Evolutionary conservation across 2,329 filamentous ascomycete species (phyloP).

Genomic region (Alternaria ventricosa): DNA sequence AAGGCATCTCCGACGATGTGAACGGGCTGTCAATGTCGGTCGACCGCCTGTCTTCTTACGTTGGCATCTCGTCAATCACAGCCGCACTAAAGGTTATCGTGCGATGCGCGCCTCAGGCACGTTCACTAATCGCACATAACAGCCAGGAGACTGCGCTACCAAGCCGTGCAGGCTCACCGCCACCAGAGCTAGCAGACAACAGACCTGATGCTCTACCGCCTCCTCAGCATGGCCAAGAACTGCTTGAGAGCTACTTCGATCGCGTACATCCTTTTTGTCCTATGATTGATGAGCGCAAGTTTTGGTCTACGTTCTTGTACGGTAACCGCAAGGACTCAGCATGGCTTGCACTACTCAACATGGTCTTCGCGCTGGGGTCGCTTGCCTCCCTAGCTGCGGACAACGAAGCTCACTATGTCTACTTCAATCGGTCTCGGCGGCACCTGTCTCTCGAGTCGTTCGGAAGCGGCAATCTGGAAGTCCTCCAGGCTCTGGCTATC

Average conservation of each 20-base stretch:
- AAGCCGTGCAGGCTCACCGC: constrained; percentile 46
- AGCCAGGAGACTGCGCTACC: constrained; percentile 46
- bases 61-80: constrained; percentile 77
- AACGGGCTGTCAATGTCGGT: constrained; percentile 70
- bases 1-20: constrained; percentile 70
- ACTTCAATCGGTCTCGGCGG: constrained; percentile 72
- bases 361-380: constrained; percentile 77
- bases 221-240: constrained; percentile 69
- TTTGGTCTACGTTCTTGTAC: constrained; percentile 69
- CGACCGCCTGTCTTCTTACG: constrained; percentile 68
- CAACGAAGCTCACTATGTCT: constrained; percentile 72
- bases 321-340: constrained; percentile 69
- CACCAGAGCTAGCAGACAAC: constrained; percentile 42
- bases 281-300: constrained; percentile 74
- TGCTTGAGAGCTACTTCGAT: constrained; percentile 79
- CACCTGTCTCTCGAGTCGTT: constrained; percentile 71
- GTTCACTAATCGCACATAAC: constrained; percentile 55
- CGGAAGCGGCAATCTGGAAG: constrained; percentile 74
- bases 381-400: constrained; percentile 68
- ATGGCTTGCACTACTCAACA: constrained; percentile 76
- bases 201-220: constrained; percentile 57
- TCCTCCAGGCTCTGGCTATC: constrained; percentile 72
- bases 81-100: constrained; percentile 75
- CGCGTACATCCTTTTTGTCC: constrained; percentile 75
- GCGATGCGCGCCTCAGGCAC: constrained; percentile 60